Conservation (phyloP, 2,329 filamentous ascomycete species). For the Dactylonectria estremocensis region DNA sequence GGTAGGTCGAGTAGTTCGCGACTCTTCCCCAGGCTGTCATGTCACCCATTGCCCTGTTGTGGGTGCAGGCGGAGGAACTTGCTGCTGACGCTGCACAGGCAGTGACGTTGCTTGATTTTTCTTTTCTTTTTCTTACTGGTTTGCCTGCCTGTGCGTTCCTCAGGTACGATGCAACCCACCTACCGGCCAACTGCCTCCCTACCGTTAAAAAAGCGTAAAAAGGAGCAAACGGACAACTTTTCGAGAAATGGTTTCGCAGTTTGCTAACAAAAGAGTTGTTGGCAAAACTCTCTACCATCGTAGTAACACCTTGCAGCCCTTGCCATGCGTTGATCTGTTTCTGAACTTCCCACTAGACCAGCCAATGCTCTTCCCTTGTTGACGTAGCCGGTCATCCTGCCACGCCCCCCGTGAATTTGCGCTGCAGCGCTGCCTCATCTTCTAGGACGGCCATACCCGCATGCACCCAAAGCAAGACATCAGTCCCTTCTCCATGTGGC, state of each 20-base stretch:
- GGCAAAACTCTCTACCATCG: not conserved
- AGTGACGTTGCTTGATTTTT: not conserved
- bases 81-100: not conserved
- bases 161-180: not conserved
- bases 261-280: not conserved
- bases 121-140: not conserved
- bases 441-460: slow-evolving; percentile 25
- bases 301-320: not conserved
- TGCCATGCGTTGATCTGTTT: not conserved
- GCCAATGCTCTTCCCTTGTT: not conserved
- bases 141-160: not conserved
- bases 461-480: slow-evolving; percentile 42
- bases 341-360: not conserved
- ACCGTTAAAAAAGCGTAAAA: no score
- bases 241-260: not conserved
- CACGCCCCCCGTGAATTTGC: slow-evolving; percentile 18
- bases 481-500: slow-evolving; percentile 38
- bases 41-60: not conserved
- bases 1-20: not conserved
- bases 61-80: not conserved
- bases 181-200: not conserved
- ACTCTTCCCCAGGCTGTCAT: not conserved
- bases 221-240: not conserved
- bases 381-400: slow-evolving; percentile 6
- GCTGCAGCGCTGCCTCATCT: slow-evolving; percentile 16